Evolutionary conservation across 192 early-diverging fungal species (phyloP), one percentile per base, ranked within the genome.

Genomic region (Podila epigama): DNA sequence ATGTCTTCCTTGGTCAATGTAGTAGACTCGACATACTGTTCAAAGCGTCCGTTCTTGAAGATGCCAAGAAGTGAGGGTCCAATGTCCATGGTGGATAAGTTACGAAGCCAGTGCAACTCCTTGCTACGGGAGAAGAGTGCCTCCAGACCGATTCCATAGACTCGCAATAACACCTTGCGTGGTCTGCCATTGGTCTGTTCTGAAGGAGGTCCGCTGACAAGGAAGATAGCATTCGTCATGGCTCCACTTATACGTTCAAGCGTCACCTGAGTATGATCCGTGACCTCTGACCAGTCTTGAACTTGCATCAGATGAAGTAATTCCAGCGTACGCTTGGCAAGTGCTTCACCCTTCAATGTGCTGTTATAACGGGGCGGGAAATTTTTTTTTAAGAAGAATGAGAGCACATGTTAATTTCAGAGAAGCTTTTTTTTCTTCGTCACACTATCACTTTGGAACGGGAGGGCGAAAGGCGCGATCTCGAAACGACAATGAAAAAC

Each of bases 1-100:
- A 97, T 86, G 39, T 95, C 92, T 3, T 84, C 72, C 56, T 84
- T 85, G 0, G 81, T 89, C 52, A 97, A 81, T 0, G 93, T 95
- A 0, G 77, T 83, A 27, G 90, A 91, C 41, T 92, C 89, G 1
- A 97, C 81, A 52, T 87, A 95, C 70, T 97, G 86, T 63, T 97
- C 95, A 64, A 97, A 82, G 9, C 95, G 83, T 33, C 95, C 95
- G 71, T 97, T 97, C 16, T 81, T 85, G 78, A 95, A 97, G 18
- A 90, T 88, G 2, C 87, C 91, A 11, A 92, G 79, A 36, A 97
- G 63, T 3, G 73, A 81, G 7, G 95, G 92, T 2, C 93, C 95
- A n/a, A 94, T 85, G 0, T 91, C 89, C 53, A 90, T 70, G 1
- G 81, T 72, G 3, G 91, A 90, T 25, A 97, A 72, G 50, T 91